Evolutionary conservation across 2,329 filamentous ascomycete species (phyloP).

Genomic region (Penicillium thymicola): DNA sequence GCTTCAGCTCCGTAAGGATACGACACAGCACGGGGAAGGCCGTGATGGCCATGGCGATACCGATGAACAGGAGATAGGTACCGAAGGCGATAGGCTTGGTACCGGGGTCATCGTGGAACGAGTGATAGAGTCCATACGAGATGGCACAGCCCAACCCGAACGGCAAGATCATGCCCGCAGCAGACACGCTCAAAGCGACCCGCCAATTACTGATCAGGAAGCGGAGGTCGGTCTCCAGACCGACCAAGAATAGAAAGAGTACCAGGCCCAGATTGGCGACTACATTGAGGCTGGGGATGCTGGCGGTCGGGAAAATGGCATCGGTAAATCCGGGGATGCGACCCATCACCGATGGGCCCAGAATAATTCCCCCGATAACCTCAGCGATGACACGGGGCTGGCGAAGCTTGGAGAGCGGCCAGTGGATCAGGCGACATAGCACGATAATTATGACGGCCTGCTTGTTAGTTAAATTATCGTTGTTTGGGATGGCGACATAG

Average conservation of each 20-base stretch:
- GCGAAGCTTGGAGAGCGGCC: conserved; percentile 70
- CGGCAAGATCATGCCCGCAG: conserved; percentile 75
- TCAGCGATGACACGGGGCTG: conserved; percentile 82
- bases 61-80: conserved; percentile 74
- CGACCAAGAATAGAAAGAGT: conserved; percentile 83
- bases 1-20: conserved; percentile 85
- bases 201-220: conserved; percentile 78
- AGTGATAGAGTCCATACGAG: conserved; percentile 73
- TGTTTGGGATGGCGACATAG: neutral
- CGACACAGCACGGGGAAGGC: conserved; percentile 87
- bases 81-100: conserved; percentile 59
- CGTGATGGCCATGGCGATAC: conserved; percentile 90
- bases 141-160: conserved; percentile 80
- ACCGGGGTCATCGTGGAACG: conserved; percentile 61
- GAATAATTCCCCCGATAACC: conserved; percentile 77
- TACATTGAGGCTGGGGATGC: conserved; percentile 71
- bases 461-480: conserved; percentile 1
- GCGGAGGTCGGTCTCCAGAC: conserved; percentile 78
- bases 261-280: conserved; percentile 81
- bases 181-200: conserved; percentile 70
- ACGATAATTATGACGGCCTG: conserved; percentile 68
- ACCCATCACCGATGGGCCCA: conserved; percentile 85
- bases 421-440: conserved; percentile 71
- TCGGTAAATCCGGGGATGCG: conserved; percentile 73
- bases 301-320: conserved; percentile 71